Evolutionary conservation across 208 protist genomes (phyloP).

Genomic region (Spongospora subterranea): DNA sequence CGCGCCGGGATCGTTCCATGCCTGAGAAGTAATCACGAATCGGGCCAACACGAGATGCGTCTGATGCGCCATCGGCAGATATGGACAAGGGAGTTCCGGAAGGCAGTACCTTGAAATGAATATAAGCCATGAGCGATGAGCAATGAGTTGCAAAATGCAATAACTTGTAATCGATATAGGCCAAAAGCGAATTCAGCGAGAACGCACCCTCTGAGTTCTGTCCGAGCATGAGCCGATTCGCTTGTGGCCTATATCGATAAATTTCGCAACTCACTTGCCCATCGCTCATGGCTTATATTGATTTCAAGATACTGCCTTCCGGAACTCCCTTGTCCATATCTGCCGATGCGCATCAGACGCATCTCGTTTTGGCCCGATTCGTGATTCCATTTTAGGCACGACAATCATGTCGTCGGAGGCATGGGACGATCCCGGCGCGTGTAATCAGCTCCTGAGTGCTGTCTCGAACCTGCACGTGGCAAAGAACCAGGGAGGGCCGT

Average conservation of each 20-base stretch:
- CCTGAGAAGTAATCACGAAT: constrained; percentile 9
- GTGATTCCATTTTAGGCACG: background rate
- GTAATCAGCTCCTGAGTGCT: constrained; percentile 24
- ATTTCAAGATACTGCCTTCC: background rate
- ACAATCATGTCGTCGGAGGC: background rate
- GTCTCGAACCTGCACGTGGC: background rate
- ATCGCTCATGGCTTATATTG: no score
- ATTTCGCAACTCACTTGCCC: no score
- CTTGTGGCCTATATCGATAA: no score
- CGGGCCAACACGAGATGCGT: background rate
- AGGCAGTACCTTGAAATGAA: constrained; percentile 3
- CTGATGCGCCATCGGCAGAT: background rate
- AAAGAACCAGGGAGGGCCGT: background rate
- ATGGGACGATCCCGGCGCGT: background rate
- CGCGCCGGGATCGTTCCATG: background rate
- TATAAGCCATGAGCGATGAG: no score
- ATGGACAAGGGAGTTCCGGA: background rate
- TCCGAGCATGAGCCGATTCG: constrained; percentile 26
- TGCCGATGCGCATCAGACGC: background rate
- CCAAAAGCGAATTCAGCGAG: no score
- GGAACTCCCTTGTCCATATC: background rate
- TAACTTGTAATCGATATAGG: no score
- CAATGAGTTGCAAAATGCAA: no score
- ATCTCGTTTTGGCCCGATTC: constrained; percentile 1
- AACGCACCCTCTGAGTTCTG: no score